phyloP scores from a whole-genome alignment of 345 rosid genomes.

The Citrus trifoliata region DNA sequence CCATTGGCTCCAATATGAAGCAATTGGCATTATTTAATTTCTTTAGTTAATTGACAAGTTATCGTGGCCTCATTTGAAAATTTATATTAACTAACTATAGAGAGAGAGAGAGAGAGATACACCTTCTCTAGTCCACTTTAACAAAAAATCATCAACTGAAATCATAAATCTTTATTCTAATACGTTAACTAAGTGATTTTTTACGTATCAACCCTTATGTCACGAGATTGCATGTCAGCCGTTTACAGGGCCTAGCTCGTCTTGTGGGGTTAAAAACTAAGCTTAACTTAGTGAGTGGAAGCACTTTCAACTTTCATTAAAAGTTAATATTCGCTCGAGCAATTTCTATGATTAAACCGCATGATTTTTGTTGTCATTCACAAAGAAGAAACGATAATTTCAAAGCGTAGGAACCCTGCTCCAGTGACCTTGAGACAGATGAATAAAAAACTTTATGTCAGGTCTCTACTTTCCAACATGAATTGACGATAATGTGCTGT shows the following conservation, averaged over 20 bases:
- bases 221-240: background rate
- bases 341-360: background rate
- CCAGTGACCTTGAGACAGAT: slow-evolving; percentile 21
- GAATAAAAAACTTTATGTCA: background rate
- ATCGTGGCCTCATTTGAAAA: background rate
- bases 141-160: background rate
- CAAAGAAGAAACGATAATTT: background rate
- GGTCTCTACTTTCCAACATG: slow-evolving; percentile 1
- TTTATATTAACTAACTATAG: background rate
- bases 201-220: background rate
- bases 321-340: background rate
- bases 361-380: background rate
- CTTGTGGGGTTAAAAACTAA: background rate
- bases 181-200: background rate
- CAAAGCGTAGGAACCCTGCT: slow-evolving; percentile 10
- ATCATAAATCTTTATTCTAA: background rate
- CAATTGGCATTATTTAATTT: background rate
- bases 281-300: background rate
- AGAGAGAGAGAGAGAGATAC: too few species aligned
- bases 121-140: too few species aligned
- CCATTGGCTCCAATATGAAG: background rate
- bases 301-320: background rate
- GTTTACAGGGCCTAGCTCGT: background rate
- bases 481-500: slow-evolving; percentile 16
- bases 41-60: background rate